Base-by-base conservation (phyloP, 2,329 filamentous ascomycete genomes). In the Beauveria asiatica region DNA sequence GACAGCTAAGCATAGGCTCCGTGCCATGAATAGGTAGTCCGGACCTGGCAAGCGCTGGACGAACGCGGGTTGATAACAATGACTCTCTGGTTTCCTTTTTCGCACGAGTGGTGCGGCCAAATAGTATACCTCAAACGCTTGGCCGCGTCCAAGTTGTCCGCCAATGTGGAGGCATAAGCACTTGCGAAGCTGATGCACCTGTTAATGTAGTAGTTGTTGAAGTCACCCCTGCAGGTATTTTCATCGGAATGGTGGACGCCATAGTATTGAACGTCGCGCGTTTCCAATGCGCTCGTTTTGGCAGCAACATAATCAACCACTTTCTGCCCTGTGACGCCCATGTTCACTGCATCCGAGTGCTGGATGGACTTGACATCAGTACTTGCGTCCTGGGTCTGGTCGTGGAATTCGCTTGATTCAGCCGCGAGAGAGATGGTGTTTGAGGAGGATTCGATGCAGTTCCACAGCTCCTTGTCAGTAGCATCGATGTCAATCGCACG, bases 331-430 rank as follows among this genome's bases (percentile, higher is more conserved):
- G n/a, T 48, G 33, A 57, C 13, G 21, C 55, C 55, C 44, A 57
- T 57, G 11, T 30, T 33, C 44, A 57, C 44, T 17, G 55, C 55
- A 33, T 48, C 19, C 13, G 42, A 19, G 30, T 57, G 45, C 19
- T 27, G 55, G 11, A 57, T 57, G n/a, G 44, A 17, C 55, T 19
- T 48, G 55, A 39, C 19, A 8, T 49, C 19, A n/a, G 27, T 27
- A 19, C 42, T 57, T 30, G 42, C 44, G 17, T 49, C 55, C 13
- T 57, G 55, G 19, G 55, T 30, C 37, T 10, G 27, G 13, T 57
- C 55, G 33, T 49, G 30, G 55, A 57, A 57, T 2, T 57, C 55
- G 44, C 44, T 57, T 17, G 55, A 57, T 19, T 57, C 55, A 48
- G 23, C 25, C 27, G 55, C 55, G 37, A 57, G 44, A n/a, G 55